Evolutionary conservation across 805 yeast genomes (phyloP).

Genomic region (Wickerhamomyces queroliae): DNA sequence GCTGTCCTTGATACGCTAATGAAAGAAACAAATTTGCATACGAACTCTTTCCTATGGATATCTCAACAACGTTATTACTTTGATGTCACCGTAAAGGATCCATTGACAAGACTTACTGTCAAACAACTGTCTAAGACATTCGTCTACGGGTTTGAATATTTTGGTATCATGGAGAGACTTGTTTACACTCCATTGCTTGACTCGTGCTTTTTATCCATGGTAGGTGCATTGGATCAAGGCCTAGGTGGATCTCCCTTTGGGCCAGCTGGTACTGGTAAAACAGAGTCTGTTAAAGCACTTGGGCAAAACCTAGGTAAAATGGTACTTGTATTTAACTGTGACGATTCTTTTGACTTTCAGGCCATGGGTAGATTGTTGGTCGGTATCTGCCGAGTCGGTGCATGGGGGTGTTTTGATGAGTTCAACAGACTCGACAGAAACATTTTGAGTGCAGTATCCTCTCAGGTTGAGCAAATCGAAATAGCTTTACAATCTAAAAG

Average conservation of each 20-base stretch:
- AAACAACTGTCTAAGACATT: conserved; percentile 47
- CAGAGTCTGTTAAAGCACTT: conserved; percentile 82
- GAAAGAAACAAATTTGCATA: conserved; percentile 6
- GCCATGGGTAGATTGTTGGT: conserved; percentile 70
- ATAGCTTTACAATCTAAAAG: conserved; percentile 32
- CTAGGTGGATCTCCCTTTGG: conserved; percentile 92
- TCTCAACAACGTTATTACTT: conserved; percentile 46
- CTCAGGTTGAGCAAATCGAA: conserved; percentile 72
- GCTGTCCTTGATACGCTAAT: conserved; percentile 28
- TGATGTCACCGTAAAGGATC: conserved; percentile 21
- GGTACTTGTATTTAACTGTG: conserved; percentile 88
- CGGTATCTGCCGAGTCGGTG: conserved; percentile 79
- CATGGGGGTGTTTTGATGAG: conserved; percentile 97
- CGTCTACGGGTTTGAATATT: conserved; percentile 74
- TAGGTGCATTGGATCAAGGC: conserved; percentile 65
- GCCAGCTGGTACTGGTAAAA: conserved; percentile 97
- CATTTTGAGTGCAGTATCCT: conserved; percentile 78
- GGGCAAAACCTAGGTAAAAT: conserved; percentile 74
- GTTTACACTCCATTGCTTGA: conserved; percentile 74
- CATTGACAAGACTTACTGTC: conserved; percentile 33
- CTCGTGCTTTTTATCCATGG: conserved; percentile 59
- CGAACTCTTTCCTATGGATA: conserved; percentile 37
- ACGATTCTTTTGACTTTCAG: conserved; percentile 77
- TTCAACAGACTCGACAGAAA: conserved; percentile 73
- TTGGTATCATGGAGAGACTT: conserved; percentile 66